Base-by-base conservation (phyloP, 495 filamentous ascomycete species). In the Neurospora pannonica region DNA sequence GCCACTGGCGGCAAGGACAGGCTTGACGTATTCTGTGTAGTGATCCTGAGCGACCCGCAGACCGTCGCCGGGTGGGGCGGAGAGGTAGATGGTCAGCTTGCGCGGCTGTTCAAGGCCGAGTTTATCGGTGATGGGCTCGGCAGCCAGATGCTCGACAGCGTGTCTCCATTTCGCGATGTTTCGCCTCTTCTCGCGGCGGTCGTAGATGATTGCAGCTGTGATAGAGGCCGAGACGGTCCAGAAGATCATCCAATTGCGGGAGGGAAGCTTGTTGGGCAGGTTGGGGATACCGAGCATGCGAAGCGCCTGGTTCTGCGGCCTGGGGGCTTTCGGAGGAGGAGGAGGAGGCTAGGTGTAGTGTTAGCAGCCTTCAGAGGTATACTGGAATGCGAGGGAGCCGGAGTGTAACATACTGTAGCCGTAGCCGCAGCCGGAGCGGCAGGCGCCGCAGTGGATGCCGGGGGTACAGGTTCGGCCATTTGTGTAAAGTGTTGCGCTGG, bases 161-260 rank as follows among this genome's bases (percentile, higher is more conserved):
- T 91, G 90, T 70, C 88, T 88, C 96, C 96, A 99, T 84, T 94
- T 95, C 73, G 91, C 86, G 70, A 95, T 95, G 15, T 88, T 88
- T 71, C 90, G 89, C 72, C 89, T 91, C 83, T 95, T 97, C 82
- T 98, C 91, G 42, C 92, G 88, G 76, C 94, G 93, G 83, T 99
- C 96, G 84, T 98, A 97, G 76, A 93, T 86, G 70, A 98, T 82
- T 13, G 92, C 91, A 8, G 87, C 90, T 0, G 92, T 90, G 76
- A 97, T 92, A 40, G 92, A 90, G 38, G 90, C 90, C 17, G 91
- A 91, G 75, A 98, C 82, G 21, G 91, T 84, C 79, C 95, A 86
- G 85, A 99, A 98, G 76, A 99, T 98, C 84, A 93, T 89, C 96
- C 96, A 99, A 80, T 98, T 98, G 37, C 97, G 91, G 15, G 96